Conservation (phyloP, 768 basidiomycete genomes). For the Postia placenta region DNA sequence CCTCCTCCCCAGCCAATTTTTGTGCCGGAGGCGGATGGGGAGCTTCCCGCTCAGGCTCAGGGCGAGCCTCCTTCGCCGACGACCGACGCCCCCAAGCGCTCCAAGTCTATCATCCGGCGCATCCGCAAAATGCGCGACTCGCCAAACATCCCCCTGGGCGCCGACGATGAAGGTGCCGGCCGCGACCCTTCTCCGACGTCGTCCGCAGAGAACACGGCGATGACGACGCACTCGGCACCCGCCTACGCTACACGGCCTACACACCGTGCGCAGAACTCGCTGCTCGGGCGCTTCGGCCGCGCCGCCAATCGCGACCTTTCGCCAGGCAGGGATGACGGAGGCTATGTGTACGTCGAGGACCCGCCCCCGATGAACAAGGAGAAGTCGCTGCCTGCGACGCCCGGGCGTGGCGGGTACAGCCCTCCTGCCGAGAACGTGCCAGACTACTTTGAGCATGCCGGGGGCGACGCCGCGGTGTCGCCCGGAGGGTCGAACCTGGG, state of each 20-base stretch:
- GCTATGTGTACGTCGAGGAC: constrained; percentile 56
- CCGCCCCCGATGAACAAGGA: constrained; percentile 32
- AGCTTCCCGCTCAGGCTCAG: constrained; percentile 8
- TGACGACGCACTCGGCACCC: constrained; percentile 6
- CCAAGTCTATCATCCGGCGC: constrained; percentile 81
- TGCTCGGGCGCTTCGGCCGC: constrained; percentile 65
- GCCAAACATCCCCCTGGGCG: constrained; percentile 70
- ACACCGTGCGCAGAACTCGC: constrained; percentile 68
- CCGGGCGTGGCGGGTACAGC: constrained; percentile 15
- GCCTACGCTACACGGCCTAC: constrained; percentile 41
- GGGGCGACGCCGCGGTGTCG: constrained; percentile 13
- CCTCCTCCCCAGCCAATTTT: constrained; percentile 86
- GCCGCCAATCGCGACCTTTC: constrained; percentile 25
- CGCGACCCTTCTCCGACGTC: constrained; percentile 38
- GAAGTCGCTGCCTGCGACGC: constrained; percentile 49
- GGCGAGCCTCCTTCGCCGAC: constrained; percentile 32
- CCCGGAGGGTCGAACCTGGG: constrained; percentile 39
- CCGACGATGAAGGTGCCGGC: constrained; percentile 22
- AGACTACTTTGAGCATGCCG: constrained; percentile 47
- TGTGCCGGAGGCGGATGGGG: constrained; percentile 42
- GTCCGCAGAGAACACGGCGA: constrained; percentile 26
- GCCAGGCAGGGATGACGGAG: constrained; percentile 41
- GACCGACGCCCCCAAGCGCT: constrained; percentile 51
- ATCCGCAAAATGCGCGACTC: constrained; percentile 85
- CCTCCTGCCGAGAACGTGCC: constrained; percentile 23